phyloP scores from a whole-genome alignment of 202 grass and related monocot genomes.

The Saccharum hybrid region DNA sequence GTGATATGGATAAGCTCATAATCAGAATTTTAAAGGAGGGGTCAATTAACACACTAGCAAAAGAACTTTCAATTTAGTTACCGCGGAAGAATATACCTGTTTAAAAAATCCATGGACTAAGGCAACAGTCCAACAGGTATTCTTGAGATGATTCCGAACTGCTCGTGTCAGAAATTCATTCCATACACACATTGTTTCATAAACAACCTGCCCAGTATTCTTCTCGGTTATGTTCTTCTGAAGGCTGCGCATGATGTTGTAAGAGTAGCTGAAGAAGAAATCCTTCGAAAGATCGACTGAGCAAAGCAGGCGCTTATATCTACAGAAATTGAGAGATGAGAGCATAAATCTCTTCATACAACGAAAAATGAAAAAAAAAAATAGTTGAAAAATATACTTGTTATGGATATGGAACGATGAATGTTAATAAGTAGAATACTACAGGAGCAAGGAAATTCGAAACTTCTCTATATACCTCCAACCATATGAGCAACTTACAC shows the following conservation, averaged over 20 bases:
- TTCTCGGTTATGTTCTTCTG: slow-evolving; percentile 84
- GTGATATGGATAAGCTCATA: slow-evolving; percentile 49
- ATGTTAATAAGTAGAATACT: slow-evolving; percentile 31
- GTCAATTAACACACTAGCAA: slow-evolving; percentile 30
- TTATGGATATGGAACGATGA: slow-evolving; percentile 5
- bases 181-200: slow-evolving; percentile 99
- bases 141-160: slow-evolving; percentile 81
- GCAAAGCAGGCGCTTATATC: slow-evolving; percentile 94
- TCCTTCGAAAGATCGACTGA: slow-evolving; percentile 92
- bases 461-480: slow-evolving; percentile 61
- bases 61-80: slow-evolving; percentile 16
- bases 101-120: slow-evolving; percentile 96
- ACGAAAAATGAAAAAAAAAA: slow-evolving; percentile 28
- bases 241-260: slow-evolving; percentile 98
- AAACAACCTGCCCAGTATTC: slow-evolving; percentile 65
- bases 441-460: slow-evolving; percentile 40
- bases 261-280: slow-evolving; percentile 99
- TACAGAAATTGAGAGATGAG: slow-evolving; percentile 44
- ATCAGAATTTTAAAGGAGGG: slow-evolving; percentile 39
- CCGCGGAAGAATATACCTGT: slow-evolving; percentile 61
- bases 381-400: slow-evolving; percentile 5
- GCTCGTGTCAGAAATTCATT: slow-evolving; percentile 90
- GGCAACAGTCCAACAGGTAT: slow-evolving; percentile 89
- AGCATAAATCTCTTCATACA: slow-evolving; percentile 41
- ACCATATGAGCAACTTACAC: slow-evolving; percentile 54